phyloP scores from a whole-genome alignment of 1,284 basidiomycete species.

The Cryptococcus deneoformans region DNA sequence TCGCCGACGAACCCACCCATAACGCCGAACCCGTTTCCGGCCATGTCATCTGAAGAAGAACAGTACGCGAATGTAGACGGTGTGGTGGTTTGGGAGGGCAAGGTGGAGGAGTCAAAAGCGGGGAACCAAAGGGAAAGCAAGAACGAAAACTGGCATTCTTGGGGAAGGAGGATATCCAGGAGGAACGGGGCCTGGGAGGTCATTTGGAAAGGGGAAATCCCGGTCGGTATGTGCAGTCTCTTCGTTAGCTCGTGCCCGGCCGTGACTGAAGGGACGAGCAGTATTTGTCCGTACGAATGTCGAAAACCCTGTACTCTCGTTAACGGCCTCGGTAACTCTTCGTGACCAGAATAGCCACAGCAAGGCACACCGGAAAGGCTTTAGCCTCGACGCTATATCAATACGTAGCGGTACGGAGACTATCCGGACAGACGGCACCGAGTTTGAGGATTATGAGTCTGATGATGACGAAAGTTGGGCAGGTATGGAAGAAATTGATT shows the following conservation, averaged over 20 bases:
- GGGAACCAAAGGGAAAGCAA: slow-evolving; percentile 27
- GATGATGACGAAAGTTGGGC: slow-evolving; percentile 35
- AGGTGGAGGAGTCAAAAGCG: slow-evolving; percentile 18
- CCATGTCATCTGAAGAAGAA: slow-evolving; percentile 63
- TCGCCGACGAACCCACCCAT: slow-evolving; percentile 29
- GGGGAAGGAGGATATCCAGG: slow-evolving; percentile 61
- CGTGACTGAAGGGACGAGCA: slow-evolving; percentile 12
- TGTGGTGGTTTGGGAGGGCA: slow-evolving; percentile 58
- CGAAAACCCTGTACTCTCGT: slow-evolving; percentile 65
- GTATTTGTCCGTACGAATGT: slow-evolving; percentile 71
- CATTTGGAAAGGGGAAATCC: slow-evolving; percentile 64
- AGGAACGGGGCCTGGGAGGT: slow-evolving; percentile 67
- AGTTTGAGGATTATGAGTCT: slow-evolving; percentile 19
- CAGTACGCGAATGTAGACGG: slow-evolving; percentile 74
- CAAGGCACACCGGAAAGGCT: slow-evolving; percentile 13
- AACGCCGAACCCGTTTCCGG: slow-evolving; percentile 44
- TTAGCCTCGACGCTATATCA: slow-evolving; percentile 23
- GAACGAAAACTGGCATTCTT: not conserved
- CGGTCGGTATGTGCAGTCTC: slow-evolving; percentile 62
- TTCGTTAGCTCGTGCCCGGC: not conserved
- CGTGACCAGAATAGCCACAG: slow-evolving; percentile 60
- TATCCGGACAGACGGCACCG: slow-evolving; percentile 20
- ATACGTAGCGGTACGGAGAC: slow-evolving; percentile 20
- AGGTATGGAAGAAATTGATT: slow-evolving; percentile 73
- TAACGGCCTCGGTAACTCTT: slow-evolving; percentile 75